These are phyloP conservation scores for Serendipita sp. DNA, from an alignment of 768 basidiomycete species.

Conservation along the genomic window DNA sequence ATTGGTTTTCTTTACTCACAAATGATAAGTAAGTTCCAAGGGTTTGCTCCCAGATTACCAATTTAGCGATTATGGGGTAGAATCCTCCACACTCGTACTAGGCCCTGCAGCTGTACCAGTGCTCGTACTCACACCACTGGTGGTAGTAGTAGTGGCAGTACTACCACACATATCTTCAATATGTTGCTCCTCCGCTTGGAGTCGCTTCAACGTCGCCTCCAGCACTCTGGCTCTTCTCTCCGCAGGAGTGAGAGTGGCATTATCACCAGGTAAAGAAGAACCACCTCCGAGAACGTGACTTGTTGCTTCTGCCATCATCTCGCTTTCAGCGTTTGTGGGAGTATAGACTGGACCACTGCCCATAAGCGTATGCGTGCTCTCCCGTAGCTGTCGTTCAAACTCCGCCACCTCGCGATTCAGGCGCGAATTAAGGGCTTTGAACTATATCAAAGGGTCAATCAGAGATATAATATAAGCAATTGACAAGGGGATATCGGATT, in stretches of 20 bases:
- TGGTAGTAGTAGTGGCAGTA: constrained; percentile 6
- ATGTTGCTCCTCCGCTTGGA: constrained; percentile 53
- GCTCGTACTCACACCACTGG: no score
- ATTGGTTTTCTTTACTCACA: no score
- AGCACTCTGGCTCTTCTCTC: constrained; percentile 41
- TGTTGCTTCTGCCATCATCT: constrained; percentile 31
- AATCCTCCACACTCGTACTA: neutral
- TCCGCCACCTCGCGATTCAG: constrained; percentile 58
- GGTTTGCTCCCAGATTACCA: no score
- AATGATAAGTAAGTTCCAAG: no score
- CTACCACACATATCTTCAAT: constrained; percentile 61
- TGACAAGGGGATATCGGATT: neutral
- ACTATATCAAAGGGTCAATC: constrained; percentile 25
- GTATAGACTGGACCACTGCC: constrained; percentile 29
- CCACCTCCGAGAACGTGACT: constrained; percentile 41
- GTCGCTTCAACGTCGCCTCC: constrained; percentile 44
- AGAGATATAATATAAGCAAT: neutral
- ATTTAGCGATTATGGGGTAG: neutral
- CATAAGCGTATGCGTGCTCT: constrained; percentile 40
- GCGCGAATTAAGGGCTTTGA: constrained; percentile 59
- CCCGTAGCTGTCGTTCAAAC: constrained; percentile 38
- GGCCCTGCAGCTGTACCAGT: neutral
- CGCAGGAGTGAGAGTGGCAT: constrained; percentile 25
- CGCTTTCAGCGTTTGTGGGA: constrained; percentile 34
- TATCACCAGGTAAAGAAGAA: constrained; percentile 5